Evolutionary conservation across 441 rosid species (phyloP).

Genomic region (Brassica balearica): DNA sequence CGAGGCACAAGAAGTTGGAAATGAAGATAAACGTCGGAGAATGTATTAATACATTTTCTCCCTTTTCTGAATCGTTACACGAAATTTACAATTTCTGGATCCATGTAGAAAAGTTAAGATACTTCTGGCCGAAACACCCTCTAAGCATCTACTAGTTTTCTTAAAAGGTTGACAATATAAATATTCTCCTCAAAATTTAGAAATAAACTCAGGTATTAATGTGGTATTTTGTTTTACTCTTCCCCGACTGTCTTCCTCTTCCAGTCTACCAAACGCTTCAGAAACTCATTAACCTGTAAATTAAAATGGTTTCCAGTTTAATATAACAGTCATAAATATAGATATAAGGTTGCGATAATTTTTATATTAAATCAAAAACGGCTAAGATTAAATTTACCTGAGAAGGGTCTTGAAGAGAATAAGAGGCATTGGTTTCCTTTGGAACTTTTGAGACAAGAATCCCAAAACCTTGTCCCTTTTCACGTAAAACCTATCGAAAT

Average conservation of each 20-base stretch:
- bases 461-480: conserved; percentile 69
- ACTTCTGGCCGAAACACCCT: conserved; percentile 29
- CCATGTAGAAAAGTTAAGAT: conserved; percentile 26
- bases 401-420: conserved; percentile 72
- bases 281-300: conserved; percentile 60
- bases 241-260: conserved; percentile 39
- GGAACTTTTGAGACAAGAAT: conserved; percentile 69
- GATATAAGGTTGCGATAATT: neutral
- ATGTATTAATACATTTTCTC: neutral
- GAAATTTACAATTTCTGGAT: conserved; percentile 42
- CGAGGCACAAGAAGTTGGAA: neutral
- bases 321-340: neutral
- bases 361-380: neutral
- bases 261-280: conserved; percentile 61
- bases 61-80: conserved; percentile 43
- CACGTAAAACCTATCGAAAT: conserved; percentile 55
- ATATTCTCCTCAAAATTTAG: conserved; percentile 41
- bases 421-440: conserved; percentile 68
- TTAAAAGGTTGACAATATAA: conserved; percentile 25
- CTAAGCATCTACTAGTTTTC: conserved; percentile 25
- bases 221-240: conserved; percentile 16
- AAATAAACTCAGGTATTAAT: conserved; percentile 40
- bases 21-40: neutral
- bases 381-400: conserved; percentile 47
- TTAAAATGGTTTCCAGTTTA: conserved; percentile 17